Evolutionary conservation across 768 basidiomycete genomes (phyloP), one percentile per base, ranked within the genome.

Genomic region (Tylopilus plumbeoviolaceoides): DNA sequence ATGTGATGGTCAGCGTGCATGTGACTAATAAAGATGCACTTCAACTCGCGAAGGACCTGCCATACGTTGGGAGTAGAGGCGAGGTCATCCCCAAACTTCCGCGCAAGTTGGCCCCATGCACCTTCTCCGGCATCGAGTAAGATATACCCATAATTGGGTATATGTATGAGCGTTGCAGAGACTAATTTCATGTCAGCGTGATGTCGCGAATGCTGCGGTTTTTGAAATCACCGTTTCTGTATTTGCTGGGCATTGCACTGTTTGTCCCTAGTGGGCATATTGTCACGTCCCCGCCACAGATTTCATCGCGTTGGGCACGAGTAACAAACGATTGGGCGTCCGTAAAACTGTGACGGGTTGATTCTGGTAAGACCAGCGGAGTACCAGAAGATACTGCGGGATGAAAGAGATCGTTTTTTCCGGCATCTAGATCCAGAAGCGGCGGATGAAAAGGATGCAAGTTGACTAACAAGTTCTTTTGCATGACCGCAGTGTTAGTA

Each of bases 41-140:
- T 86, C 12, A 94, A 67, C 46, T 87, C 74, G n/a, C 83, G 73
- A 47, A 94, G 72, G 14, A 85, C 75, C 12, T 81, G 64, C 76
- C 81, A 81, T 3, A 80, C 81, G 50, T 75, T 75, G 10, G 63
- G 57, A 1, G 68, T 53, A 5, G 62, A 61, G 1, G 61, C 55
- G 5, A 59, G 62, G 33, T 78, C 75, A 17, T 73, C 63, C 2
- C 93, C 93, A 63, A 85, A 95, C 44, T 84, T 79, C 4, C 95
- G 78, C 3, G 77, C 76, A 4, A 98, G 77, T 63, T 98, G 95
- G 2, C 94, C 94, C 78, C 87, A 88, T 0, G 94, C 93, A 0
- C 93, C 94, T 71, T 98, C 95, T 0, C 95, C 95, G 0, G 79
- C 80, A 58, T 98, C 95, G 2, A 98, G 77, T n/a, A 98, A 71